Evolutionary conservation across 2,329 filamentous ascomycete species (phyloP), one percentile per base, ranked within the genome.

Genomic region (Cladorrhinum sp.): DNA sequence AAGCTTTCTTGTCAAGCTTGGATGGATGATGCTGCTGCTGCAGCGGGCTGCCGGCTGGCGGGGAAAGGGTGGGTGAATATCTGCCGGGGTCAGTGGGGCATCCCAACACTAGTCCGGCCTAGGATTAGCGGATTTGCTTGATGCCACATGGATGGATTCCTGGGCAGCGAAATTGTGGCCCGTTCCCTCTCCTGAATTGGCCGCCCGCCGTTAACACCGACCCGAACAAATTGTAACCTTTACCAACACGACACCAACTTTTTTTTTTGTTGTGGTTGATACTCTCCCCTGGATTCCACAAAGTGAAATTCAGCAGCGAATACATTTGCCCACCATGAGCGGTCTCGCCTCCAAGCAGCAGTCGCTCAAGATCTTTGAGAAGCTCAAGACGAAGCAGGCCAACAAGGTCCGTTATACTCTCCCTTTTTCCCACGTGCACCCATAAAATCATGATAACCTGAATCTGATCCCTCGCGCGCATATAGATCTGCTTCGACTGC

Each of bases 311-410:
- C 30, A 2, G 2, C 51, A 54, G 7, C 14, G 33, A 36, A 16
- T 46, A 12, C 36, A 14, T 2, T 39, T 66, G 64, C 68, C 69
- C 78, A 85, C 74, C 61, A 88, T 88, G 85, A 83, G 80, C 75
- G 82, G 76, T 73, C 80, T 89, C 69, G 95, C 95, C 73, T 89
- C 91, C 57, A 99, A 98, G 83, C 86, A 92, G 74, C 87, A 98
- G 82, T 97, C 94, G 78, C 90, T 94, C 76, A 94, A 93, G 80
- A 91, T 99, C 77, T 99, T 99, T 79, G 91, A 96, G 81, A 97
- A 97, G 81, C 81, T 98, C 75, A 97, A 96, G 84, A 84, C 87
- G 61, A 96, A 97, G 82, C 86, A 88, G 63, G 92, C 93, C 64
- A 99, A 99, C 82, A 96, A 96, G 85, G 93, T 95, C 78, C 72